A percentile compares a stretch with the other conserved stretches of the same genome.
phyloP scores from a whole-genome alignment of 1,284 basidiomycete genomes.

The Ustilago crameri region DNA sequence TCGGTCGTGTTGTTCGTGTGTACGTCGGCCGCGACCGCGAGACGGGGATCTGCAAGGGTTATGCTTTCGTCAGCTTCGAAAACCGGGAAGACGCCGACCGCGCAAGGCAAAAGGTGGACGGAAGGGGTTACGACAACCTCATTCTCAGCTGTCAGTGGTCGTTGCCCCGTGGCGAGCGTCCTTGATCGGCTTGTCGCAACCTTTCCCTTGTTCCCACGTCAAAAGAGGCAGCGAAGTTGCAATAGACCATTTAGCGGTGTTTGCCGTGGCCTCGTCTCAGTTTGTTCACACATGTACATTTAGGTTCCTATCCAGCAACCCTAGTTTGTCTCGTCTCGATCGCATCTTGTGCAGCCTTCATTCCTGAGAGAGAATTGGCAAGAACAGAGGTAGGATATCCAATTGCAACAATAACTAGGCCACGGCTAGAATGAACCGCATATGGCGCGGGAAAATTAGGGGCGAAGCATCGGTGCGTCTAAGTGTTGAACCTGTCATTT shows the following conservation, averaged over 20 bases:
- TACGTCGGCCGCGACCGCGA: constrained; percentile 96
- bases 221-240: constrained; percentile 11
- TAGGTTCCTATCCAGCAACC: constrained; percentile 28
- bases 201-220: background rate
- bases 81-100: constrained; percentile 80
- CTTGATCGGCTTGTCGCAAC: constrained; percentile 19
- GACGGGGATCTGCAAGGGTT: constrained; percentile 93
- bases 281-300: constrained; percentile 32
- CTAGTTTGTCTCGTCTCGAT: constrained; percentile 17
- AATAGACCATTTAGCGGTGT: background rate
- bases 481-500: constrained; percentile 41
- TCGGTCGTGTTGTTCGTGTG: constrained; percentile 80
- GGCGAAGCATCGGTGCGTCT: constrained; percentile 1
- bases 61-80: constrained; percentile 95
- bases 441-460: background rate
- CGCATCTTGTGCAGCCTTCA: background rate
- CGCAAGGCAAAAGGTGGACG: constrained; percentile 93
- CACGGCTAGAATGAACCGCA: background rate
- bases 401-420: constrained; percentile 10
- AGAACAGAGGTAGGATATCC: constrained; percentile 20
- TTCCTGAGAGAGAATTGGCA: background rate
- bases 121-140: constrained; percentile 88
- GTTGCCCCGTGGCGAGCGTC: constrained; percentile 64
- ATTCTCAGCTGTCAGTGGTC: constrained; percentile 90
- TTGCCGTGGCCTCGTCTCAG: background rate